A percentile compares a stretch with the other conserved stretches of the same genome.
Evolutionary conservation across 441 rosid species (phyloP).

Genomic region (Kokia cookei): DNA sequence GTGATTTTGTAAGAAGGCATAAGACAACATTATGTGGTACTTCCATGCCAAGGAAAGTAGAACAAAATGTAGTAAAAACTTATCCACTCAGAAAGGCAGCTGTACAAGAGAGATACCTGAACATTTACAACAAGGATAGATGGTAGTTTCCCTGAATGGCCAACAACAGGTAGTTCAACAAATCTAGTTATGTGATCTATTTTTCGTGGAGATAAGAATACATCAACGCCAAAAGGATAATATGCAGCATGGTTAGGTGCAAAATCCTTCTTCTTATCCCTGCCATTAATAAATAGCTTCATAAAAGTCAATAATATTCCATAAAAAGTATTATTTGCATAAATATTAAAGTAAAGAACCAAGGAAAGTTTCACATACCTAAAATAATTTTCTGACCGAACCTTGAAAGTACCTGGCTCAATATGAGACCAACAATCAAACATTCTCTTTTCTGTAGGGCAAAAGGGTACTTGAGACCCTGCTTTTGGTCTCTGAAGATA

Average conservation of each 20-base stretch:
- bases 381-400: conserved; percentile 63
- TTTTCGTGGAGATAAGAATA: conserved; percentile 63
- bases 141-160: conserved; percentile 54
- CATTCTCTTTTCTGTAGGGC: conserved; percentile 77
- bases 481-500: conserved; percentile 72
- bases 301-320: not conserved
- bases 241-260: conserved; percentile 73
- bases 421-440: conserved; percentile 77
- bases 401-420: conserved; percentile 69
- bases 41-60: not conserved
- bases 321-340: not conserved
- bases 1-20: not conserved
- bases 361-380: conserved; percentile 35
- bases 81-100: not conserved
- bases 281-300: conserved; percentile 21
- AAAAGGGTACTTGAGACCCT: conserved; percentile 85
- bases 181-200: conserved; percentile 68
- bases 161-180: conserved; percentile 64
- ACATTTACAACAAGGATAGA: conserved; percentile 78
- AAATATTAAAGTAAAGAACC: not conserved
- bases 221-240: conserved; percentile 88
- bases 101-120: conserved; percentile 44
- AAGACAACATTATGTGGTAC: not conserved
- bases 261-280: conserved; percentile 84
- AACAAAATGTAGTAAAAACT: not conserved